phyloP scores from a whole-genome alignment of 1,284 basidiomycete genomes.

The Pseudomicrostroma phylloplanum region DNA sequence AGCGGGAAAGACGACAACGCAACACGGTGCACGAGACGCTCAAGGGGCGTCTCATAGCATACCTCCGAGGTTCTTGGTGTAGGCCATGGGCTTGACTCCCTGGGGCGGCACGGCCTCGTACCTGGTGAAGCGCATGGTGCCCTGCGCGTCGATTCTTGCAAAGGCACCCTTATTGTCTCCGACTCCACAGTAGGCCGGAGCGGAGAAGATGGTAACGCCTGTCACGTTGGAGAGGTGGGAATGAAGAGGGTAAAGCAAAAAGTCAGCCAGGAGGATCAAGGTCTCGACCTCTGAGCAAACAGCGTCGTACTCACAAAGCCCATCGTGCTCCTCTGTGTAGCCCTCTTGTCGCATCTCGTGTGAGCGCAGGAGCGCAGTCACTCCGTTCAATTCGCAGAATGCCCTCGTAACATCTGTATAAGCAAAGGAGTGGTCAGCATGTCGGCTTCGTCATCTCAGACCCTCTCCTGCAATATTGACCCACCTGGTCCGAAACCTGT shows the following conservation, averaged over 20 bases:
- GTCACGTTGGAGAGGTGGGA: neutral
- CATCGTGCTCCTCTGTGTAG: slow-evolving; percentile 81
- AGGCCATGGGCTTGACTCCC: slow-evolving; percentile 82
- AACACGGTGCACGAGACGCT: no score
- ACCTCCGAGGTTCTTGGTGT: slow-evolving; percentile 45
- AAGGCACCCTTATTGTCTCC: slow-evolving; percentile 55
- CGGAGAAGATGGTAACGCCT: slow-evolving; percentile 63
- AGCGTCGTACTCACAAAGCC: slow-evolving; percentile 58
- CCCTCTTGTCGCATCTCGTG: slow-evolving; percentile 91
- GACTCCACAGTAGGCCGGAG: slow-evolving; percentile 48
- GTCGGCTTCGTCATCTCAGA: slow-evolving; percentile 19
- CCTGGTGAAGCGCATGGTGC: slow-evolving; percentile 66
- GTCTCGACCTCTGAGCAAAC: neutral
- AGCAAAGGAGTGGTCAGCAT: neutral
- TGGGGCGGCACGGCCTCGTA: slow-evolving; percentile 63
- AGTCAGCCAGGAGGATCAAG: neutral
- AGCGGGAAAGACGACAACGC: no score
- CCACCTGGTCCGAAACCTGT: slow-evolving; percentile 86
- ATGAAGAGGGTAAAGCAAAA: neutral
- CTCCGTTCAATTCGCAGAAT: slow-evolving; percentile 81
- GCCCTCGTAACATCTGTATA: slow-evolving; percentile 50
- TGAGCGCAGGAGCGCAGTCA: slow-evolving; percentile 84
- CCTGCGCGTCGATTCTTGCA: slow-evolving; percentile 64
- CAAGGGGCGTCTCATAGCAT: slow-evolving; percentile 1
- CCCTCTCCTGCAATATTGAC: slow-evolving; percentile 25